Conservation (phyloP, 2,329 filamentous ascomycete genomes). For the Epichloe festucae region DNA sequence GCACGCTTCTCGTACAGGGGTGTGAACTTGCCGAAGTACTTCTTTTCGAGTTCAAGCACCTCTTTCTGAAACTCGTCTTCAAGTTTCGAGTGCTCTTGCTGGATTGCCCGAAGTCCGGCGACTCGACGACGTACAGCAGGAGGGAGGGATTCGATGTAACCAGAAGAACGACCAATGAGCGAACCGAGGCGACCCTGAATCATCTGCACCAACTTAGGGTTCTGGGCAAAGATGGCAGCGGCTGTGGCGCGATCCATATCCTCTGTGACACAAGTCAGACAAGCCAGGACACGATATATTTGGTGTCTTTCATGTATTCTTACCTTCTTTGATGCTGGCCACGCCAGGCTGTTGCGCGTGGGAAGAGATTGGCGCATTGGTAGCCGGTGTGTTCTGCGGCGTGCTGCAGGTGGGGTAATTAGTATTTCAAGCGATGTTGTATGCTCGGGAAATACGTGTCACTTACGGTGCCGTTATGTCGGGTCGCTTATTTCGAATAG, state of each 20-base stretch:
- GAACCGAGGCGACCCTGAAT: slow-evolving; percentile 93
- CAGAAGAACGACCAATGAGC: slow-evolving; percentile 88
- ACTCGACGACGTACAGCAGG: slow-evolving; percentile 82
- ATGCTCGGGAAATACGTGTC: slow-evolving; percentile 6
- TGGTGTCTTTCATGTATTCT: slow-evolving; percentile 20
- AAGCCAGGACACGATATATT: neutral
- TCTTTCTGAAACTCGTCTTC: slow-evolving; percentile 98
- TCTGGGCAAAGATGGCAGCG: slow-evolving; percentile 87
- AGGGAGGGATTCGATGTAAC: slow-evolving; percentile 94
- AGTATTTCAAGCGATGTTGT: slow-evolving; percentile 16
- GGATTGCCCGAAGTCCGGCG: slow-evolving; percentile 89
- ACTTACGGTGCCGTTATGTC: slow-evolving; percentile 48
- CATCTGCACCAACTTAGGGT: slow-evolving; percentile 90
- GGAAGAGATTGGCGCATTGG: slow-evolving; percentile 92
- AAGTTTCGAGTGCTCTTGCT: slow-evolving; percentile 97
- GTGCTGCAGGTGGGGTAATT: slow-evolving; percentile 52
- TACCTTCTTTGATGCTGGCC: slow-evolving; percentile 94
- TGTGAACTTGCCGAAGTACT: slow-evolving; percentile 98
- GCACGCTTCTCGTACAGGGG: slow-evolving; percentile 93
- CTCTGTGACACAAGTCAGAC: slow-evolving; percentile 41
- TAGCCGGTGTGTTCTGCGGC: slow-evolving; percentile 94
- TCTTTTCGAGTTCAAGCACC: slow-evolving; percentile 96
- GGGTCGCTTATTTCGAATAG: slow-evolving; percentile 50
- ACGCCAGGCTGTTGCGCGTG: slow-evolving; percentile 93
- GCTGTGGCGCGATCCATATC: slow-evolving; percentile 77